A percentile compares a stretch with the other conserved stretches of the same genome.
Conservation (phyloP, 305 asterid species). For the Nicotiana rustica region DNA sequence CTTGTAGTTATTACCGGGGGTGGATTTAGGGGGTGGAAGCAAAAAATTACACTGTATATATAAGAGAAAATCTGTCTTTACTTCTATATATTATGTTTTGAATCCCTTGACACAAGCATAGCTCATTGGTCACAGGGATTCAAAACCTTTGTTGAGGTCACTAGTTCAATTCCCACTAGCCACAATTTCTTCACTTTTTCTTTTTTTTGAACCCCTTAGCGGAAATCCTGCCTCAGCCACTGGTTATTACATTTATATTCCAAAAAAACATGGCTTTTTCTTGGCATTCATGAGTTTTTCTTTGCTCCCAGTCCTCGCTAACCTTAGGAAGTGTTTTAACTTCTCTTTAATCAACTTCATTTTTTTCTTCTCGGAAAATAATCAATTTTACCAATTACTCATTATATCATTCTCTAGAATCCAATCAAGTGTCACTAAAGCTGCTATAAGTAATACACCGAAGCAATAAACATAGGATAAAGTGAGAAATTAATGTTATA, state of each 20-base stretch:
- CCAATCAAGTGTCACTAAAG: not conserved
- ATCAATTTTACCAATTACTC: not conserved
- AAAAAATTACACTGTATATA: too few species aligned
- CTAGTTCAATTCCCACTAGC: too few species aligned
- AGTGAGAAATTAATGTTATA: not conserved
- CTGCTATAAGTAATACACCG: not conserved
- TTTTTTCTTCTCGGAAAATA: not conserved
- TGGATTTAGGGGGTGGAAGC: too few species aligned
- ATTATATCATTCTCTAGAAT: not conserved
- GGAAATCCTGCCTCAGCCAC: too few species aligned
- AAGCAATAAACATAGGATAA: not conserved
- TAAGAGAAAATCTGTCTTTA: too few species aligned
- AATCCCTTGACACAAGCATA: too few species aligned
- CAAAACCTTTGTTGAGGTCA: too few species aligned
- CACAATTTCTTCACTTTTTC: too few species aligned
- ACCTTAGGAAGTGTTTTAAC: not conserved
- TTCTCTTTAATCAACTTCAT: not conserved
- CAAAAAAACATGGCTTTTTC: conserved; percentile 8
- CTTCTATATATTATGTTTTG: too few species aligned
- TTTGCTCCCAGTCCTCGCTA: not conserved
- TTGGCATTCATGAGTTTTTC: not conserved
- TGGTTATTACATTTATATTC: not conserved
- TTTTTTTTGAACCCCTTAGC: too few species aligned
- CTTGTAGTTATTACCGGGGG: not conserved
- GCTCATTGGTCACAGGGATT: too few species aligned